These are phyloP conservation scores for Rhizophagus prolifer DNA, from an alignment of 192 early-diverging fungal genomes.

Conservation along the genomic window DNA sequence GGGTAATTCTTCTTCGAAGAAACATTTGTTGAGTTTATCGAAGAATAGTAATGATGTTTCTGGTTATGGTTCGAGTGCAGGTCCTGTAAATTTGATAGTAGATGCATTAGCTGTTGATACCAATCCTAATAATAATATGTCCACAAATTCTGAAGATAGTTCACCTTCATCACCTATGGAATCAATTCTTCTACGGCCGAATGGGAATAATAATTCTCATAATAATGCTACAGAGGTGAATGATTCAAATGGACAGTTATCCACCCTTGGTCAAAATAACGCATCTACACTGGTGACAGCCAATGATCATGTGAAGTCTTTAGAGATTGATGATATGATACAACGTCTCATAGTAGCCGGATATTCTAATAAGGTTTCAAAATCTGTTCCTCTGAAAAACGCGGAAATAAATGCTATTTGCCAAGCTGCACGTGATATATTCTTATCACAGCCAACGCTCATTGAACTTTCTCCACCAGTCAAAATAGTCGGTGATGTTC, in stretches of 20 bases:
- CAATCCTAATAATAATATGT: background rate
- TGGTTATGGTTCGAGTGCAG: background rate
- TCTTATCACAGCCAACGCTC: slow-evolving; percentile 83
- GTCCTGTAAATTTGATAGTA: background rate
- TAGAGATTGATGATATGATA: slow-evolving; percentile 85
- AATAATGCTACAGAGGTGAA: background rate
- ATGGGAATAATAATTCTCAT: background rate
- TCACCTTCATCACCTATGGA: slow-evolving; percentile 27
- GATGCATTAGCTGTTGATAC: background rate
- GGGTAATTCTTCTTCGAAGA: slow-evolving; percentile 10
- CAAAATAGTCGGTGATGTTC: slow-evolving; percentile 88
- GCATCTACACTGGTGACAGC: slow-evolving; percentile 26
- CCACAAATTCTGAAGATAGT: slow-evolving; percentile 7
- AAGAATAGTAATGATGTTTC: background rate
- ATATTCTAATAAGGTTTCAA: slow-evolving; percentile 70
- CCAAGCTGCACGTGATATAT: slow-evolving; percentile 81
- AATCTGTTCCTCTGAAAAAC: slow-evolving; percentile 80
- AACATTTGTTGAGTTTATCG: background rate
- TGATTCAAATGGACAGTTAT: background rate
- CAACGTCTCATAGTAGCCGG: slow-evolving; percentile 79
- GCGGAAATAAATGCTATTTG: slow-evolving; percentile 85
- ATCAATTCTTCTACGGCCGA: slow-evolving; percentile 10
- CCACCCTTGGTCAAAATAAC: slow-evolving; percentile 20
- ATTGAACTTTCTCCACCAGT: slow-evolving; percentile 76
- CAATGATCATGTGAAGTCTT: slow-evolving; percentile 34